Conservation (phyloP, 257 asterid genomes). For the Oldenlandia corymbosa region DNA sequence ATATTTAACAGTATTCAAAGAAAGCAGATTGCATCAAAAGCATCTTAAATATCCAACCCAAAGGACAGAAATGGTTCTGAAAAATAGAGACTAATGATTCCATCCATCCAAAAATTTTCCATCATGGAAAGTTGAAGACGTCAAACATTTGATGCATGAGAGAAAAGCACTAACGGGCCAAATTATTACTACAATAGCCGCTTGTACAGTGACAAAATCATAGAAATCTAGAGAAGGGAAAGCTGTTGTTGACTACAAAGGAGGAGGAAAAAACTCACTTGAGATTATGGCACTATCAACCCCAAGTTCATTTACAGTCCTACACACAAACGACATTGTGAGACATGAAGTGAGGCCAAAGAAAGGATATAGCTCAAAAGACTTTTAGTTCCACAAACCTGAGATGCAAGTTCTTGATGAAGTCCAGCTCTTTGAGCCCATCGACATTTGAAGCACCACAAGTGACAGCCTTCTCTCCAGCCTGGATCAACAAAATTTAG, state of each 20-base stretch:
- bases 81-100: background rate
- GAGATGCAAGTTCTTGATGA: conserved; percentile 61
- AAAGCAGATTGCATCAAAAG: background rate
- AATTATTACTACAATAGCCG: too few relatives aligned
- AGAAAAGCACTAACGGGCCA: too few relatives aligned
- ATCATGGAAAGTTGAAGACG: background rate
- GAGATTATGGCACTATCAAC: conserved; percentile 50
- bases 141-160: too few relatives aligned
- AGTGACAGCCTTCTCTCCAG: conserved; percentile 79
- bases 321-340: conserved; percentile 21
- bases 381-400: conserved; percentile 31
- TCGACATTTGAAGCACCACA: conserved; percentile 76
- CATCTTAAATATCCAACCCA: background rate
- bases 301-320: conserved; percentile 75
- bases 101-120: too few relatives aligned
- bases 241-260: background rate
- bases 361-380: background rate
- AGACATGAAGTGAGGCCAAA: conserved; percentile 1
- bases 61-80: background rate
- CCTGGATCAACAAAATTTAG: conserved; percentile 32
- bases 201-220: too few relatives aligned
- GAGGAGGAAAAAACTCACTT: conserved; percentile 44
- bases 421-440: conserved; percentile 55
- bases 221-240: background rate
- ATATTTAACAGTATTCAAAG: background rate